Base-by-base conservation (phyloP, 768 basidiomycete species). In the Tricholoma hemisulphureum region DNA sequence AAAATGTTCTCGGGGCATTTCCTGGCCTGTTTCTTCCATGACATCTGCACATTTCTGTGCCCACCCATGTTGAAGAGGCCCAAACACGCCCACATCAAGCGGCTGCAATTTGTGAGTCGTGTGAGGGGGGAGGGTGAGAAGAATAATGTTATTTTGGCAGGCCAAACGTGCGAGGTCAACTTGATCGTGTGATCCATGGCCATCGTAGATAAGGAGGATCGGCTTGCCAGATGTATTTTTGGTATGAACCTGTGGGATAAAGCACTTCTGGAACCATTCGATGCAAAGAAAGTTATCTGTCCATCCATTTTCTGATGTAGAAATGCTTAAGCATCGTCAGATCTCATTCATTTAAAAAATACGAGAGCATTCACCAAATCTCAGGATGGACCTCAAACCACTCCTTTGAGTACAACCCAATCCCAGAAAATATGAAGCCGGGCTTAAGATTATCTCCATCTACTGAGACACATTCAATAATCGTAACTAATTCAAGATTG, bases 181-280 rank as follows among this genome's bases (percentile, higher is more conserved):
- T 0, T 64, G 67, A 29, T 57, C 54, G 61, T 81, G 78, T 0
- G 77, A 80, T 41, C 67, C 69, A 65, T 81, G 80, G 1, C 78
- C 76, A 68, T 80, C 74, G 18, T 67, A 67, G 26, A 78, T 70
- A 26, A 81, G 72, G 0, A 79, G 51, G 24, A 76, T 72, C 16
- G 63, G 64, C 26, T 69, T 65, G n/a, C 64, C 64, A 2, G 64
- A 59, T 0, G 32, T 60, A 32, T 71, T 70, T 3, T 55, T 63
- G 2, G 61, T 65, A 14, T 34, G 66, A 1, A 71, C 68, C 29
- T 73, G 67, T 6, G 71, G 77, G 45, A 78, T 67, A 56, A 79
- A 80, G 14, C 32, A 56, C 9, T 71, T 57, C 43, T 66, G 31
- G 34, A 79, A 73, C 79, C 79, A 79, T n/a, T 68, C 59, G 73